Percentiles rank a stretch among this genome's conserved stretches.
These are phyloP conservation scores for Trichosporon sp. DNA, from an alignment of 1,284 basidiomycete genomes.

Conservation along the genomic window DNA sequence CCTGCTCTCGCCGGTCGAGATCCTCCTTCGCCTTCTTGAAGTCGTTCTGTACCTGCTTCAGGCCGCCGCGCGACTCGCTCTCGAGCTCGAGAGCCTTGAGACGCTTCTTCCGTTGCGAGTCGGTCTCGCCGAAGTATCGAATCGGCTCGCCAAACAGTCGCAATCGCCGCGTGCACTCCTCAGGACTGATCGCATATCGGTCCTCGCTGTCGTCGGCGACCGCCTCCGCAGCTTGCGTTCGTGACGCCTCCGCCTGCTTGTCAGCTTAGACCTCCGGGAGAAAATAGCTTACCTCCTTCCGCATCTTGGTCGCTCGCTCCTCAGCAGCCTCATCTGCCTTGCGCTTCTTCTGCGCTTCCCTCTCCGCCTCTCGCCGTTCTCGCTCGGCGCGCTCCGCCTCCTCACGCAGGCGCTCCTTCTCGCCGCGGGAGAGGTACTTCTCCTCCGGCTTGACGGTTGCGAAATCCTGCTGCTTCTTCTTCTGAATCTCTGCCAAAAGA, in stretches of 20 bases:
- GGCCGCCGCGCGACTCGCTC: constrained; percentile 64
- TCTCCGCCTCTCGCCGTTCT: constrained; percentile 41
- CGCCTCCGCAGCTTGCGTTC: constrained; percentile 33
- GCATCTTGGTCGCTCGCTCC: constrained; percentile 22
- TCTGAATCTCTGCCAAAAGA: constrained; percentile 68
- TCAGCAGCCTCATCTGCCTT: constrained; percentile 47
- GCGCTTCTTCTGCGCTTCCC: constrained; percentile 41
- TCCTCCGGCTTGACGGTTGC: constrained; percentile 48
- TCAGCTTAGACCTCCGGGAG: background rate
- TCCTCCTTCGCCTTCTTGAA: constrained; percentile 90
- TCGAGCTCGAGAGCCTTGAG: constrained; percentile 89
- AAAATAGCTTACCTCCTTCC: constrained; percentile 39
- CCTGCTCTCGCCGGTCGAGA: constrained; percentile 59
- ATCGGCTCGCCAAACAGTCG: constrained; percentile 90
- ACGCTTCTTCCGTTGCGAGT: constrained; percentile 84
- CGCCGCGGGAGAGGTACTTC: constrained; percentile 83
- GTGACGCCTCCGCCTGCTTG: constrained; percentile 24
- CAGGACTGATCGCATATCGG: constrained; percentile 83
- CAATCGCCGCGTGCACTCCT: constrained; percentile 82
- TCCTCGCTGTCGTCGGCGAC: constrained; percentile 49
- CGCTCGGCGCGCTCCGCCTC: constrained; percentile 57
- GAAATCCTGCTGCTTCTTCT: constrained; percentile 68
- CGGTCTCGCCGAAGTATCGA: constrained; percentile 87
- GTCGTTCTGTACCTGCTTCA: constrained; percentile 68
- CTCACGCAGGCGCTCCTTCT: constrained; percentile 55